Evolutionary conservation across 805 yeast species (phyloP), one percentile per base, ranked within the genome.

Genomic region (Lachancea quebecensis): DNA sequence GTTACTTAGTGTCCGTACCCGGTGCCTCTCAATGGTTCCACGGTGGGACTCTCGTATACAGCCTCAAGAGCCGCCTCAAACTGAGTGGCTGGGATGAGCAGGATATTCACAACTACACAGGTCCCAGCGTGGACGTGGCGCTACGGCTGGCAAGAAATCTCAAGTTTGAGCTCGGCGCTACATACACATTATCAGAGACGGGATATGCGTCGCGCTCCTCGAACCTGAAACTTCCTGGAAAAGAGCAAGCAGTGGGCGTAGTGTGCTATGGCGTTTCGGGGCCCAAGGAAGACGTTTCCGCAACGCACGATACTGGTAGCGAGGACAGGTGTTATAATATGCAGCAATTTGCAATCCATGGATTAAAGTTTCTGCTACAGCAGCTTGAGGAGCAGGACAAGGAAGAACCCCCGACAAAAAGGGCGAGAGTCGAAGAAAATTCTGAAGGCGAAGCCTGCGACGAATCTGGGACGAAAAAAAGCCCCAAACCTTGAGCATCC

Each of bases 11-110:
- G 5, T 77, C 91, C 1, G 79, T 85, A 3, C 90, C 95, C 0
- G 95, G 96, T 3, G 95, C 95, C 0, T 82, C 93, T 9, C 67
- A 73, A 48, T 88, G 84, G 65, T 87, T 82, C 55, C 84, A 85
- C 47, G 96, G 96, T 15, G 90, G 95, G 0, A 81, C 90, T 11
- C 66, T 87, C 44, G 82, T 88, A 2, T 87, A 87, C 62, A 81
- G 91, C 48, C 68, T 88, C 52, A 78, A 78, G 50, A 86, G 89
- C 21, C 70, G 95, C 37, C 69, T 87, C 52, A 78, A 81, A 54
- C 71, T 85, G 10, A 75, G 85, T 2, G 95, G 95, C 0, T 87
- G 95, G 95, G 70, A 80, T 16, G 76, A 76, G 35, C 72, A 74
- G 16, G 95, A 86, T 41, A 83, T 88, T 18, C 64, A 71, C 30